Evolutionary conservation across 1,284 basidiomycete species (phyloP), one percentile per base, ranked within the genome.

Genomic region (Porodaedalea pini): DNA sequence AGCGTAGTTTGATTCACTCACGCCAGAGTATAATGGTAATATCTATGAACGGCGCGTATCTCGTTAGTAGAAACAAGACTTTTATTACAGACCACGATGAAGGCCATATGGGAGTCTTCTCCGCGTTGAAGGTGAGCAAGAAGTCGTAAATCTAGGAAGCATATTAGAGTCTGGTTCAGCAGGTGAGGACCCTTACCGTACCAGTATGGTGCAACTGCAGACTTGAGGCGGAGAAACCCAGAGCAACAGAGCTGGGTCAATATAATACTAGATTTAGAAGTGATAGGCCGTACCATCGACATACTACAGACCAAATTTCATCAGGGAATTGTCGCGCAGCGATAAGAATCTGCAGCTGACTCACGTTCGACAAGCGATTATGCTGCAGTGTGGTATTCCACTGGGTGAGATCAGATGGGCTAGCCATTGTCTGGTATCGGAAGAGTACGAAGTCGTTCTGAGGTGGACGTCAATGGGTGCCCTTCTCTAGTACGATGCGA

Each of bases 1-100:
- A 29, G 1, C 19, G 31, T 19, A 17, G 25, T 2, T 3, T 6
- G 2, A 7, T 21, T 13, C 15, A 53, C 51, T 11, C n/a, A 53
- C 51, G 51, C 51, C 51, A 53, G 15, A 55, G 13, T 17, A 47
- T 37, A 19, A 55, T 55, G n/a, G 53, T 55, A 29, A 32, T 48
- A 36, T 55, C 53, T 17, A 47, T 27, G 44, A 55, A 55, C n/a
- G 53, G 43, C 17, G 43, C 25, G 19, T 55, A 55, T 17, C 53
- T 25, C 10, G 53, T 55, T 4, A 55, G 43, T 19, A 55, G 19
- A 39, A 32, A 55, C 17, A 55, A 23, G 15, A 48, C n/a, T 25
- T 55, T 55, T 3, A 29, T 44, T 39, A 48, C 11, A 2, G 43
- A 45, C 53, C 53, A 55, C 19, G 41, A 25, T n/a, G 43, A 55